phyloP scores from a whole-genome alignment of 2,329 filamentous ascomycete species.

The Neurospora sp. region DNA sequence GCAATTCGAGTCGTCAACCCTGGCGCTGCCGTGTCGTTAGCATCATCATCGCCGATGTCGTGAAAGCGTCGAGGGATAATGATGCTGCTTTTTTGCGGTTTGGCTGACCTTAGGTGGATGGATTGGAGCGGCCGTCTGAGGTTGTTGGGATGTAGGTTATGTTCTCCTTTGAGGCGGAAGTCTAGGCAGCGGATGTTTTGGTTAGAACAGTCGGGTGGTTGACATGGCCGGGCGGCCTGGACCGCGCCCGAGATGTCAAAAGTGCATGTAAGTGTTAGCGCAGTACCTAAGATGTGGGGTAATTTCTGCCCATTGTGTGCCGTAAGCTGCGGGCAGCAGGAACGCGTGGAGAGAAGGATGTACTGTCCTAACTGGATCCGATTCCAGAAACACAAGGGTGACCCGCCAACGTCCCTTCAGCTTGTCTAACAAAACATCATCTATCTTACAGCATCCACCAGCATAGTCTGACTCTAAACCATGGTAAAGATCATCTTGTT shows the following conservation, averaged over 20 bases:
- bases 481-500: background rate
- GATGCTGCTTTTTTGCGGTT: background rate
- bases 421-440: background rate
- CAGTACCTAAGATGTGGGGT: background rate
- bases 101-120: background rate
- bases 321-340: background rate
- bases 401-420: background rate
- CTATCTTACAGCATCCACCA: background rate
- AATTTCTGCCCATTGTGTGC: fast-evolving
- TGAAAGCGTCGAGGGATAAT: background rate
- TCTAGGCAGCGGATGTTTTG: background rate
- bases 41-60: background rate
- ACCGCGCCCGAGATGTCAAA: background rate
- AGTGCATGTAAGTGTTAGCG: background rate
- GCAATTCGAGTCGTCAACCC: background rate
- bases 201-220: background rate
- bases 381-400: background rate
- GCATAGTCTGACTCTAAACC: background rate
- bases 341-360: background rate
- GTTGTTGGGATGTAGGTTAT: background rate
- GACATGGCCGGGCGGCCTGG: background rate
- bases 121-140: background rate
- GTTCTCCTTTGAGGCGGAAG: background rate
- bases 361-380: background rate
- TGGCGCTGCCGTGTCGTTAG: background rate